Conservation (phyloP, 1,284 basidiomycete species). For the Somion occarium region DNA sequence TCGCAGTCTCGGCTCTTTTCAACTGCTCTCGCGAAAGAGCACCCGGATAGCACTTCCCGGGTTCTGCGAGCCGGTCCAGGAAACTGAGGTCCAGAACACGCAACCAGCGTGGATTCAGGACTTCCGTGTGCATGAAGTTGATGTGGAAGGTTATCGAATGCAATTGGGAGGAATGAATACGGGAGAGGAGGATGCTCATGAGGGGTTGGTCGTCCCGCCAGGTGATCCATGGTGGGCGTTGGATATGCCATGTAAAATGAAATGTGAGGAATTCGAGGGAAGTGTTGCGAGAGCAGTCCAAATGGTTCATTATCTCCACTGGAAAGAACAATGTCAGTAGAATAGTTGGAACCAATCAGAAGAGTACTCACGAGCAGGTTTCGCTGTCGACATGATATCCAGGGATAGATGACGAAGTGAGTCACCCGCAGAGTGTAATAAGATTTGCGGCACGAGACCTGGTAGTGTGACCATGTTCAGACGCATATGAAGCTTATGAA, state of each 20-base stretch:
- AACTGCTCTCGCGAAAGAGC: not conserved
- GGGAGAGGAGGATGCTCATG: not conserved
- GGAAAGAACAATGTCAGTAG: not conserved
- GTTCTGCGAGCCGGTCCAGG: not conserved
- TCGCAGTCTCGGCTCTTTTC: not conserved
- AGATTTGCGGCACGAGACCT: not conserved
- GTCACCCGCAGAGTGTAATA: not conserved
- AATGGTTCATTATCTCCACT: not conserved
- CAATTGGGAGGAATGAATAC: not conserved
- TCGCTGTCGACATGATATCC: not conserved
- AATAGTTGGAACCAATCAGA: not conserved
- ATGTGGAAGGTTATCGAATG: not conserved
- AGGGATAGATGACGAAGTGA: not conserved
- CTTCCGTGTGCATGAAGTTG: not conserved
- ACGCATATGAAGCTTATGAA: constrained; percentile 1
- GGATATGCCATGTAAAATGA: not conserved
- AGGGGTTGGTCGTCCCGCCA: not conserved
- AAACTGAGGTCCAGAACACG: not conserved
- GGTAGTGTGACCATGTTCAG: not conserved
- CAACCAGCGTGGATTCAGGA: not conserved
- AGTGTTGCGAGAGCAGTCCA: not conserved
- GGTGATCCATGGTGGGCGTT: not conserved
- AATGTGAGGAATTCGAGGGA: not conserved
- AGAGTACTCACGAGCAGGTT: not conserved
- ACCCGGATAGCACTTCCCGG: not conserved